A percentile compares a stretch with the other conserved stretches of the same genome.
Conservation (phyloP, 2,329 filamentous ascomycete species). For the Ophiostoma australiae region DNA sequence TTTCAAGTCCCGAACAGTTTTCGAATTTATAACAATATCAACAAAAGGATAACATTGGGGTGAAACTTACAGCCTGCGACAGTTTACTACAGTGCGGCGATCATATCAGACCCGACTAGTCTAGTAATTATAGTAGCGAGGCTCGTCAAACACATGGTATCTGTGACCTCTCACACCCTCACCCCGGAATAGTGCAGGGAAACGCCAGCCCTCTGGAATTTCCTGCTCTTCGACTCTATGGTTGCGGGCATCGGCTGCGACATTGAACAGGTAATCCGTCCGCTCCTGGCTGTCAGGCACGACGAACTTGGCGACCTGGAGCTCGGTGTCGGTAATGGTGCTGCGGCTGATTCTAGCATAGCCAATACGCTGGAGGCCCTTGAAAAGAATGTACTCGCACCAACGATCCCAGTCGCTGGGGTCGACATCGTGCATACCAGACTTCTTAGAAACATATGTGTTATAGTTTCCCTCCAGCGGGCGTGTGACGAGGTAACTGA, state of each 20-base stretch:
- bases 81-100: background rate
- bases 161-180: conserved; percentile 80
- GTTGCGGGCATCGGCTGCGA: conserved; percentile 52
- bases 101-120: conserved; percentile 32
- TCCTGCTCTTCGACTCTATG: conserved; percentile 61
- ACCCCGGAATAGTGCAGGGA: conserved; percentile 79
- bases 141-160: conserved; percentile 95
- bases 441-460: conserved; percentile 79
- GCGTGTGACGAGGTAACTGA: conserved; percentile 89
- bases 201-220: conserved; percentile 71
- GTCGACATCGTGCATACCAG: conserved; percentile 94
- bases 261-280: conserved; percentile 48
- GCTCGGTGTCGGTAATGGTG: conserved; percentile 94
- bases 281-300: conserved; percentile 57
- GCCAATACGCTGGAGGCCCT: conserved; percentile 75
- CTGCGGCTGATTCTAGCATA: conserved; percentile 85
- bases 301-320: conserved; percentile 94
- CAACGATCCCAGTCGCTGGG: conserved; percentile 90
- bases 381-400: conserved; percentile 99
- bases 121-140: conserved; percentile 59
- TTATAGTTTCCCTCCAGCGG: conserved; percentile 94
- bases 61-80: background rate
- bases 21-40: background rate
- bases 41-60: background rate
- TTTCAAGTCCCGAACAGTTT: background rate